Base-by-base conservation (phyloP, 805 yeast species). In the Kuraishia floccosa region DNA sequence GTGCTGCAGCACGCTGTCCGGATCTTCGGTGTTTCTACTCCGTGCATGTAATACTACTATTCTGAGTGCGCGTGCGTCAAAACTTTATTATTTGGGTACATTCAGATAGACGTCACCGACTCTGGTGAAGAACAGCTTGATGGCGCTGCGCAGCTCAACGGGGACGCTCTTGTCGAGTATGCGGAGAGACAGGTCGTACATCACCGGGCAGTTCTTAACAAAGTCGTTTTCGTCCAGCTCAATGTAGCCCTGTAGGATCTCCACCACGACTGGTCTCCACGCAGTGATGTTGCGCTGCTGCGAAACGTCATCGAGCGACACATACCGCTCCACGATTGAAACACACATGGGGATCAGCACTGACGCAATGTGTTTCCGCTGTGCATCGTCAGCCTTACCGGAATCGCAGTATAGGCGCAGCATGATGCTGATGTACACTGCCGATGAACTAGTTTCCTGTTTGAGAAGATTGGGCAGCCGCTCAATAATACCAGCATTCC, bases 221-320 rank as follows among this genome's bases (percentile, higher is more conserved):
- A 84, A 85, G 50, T 85, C 94, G 1, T 58, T 70, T 30, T 76
- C 82, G 42, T 80, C 82, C 40, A 91, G 66, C 46, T 76, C 82
- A 28, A 73, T 71, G 45, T 77, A 79, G 3, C 94, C 96, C 49
- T 81, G 86, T 39, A 79, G 59, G 16, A 91, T 80, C 49, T 82
- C 94, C 21, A 83, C 79, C 24, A 89, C 85, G 13, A 91, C 96
- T 0, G 97, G 96, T 44, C 81, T 68, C 93, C 96, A 80, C 3
- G 93, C 77, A 12, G 71, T 64, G 27, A 89, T 74, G 50, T 83
- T 83, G 46, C 94, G 71, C 31, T 71, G 74, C 44, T 78, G 85
- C 52, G 82, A 89, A 5, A 72, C 61, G 39, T 81, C 94, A 40
- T 82, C 89, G 41, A 87, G 64, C 2, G 67, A 63, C 20, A 76